These are phyloP conservation scores for Cladosporium sp. DNA, from an alignment of 2,329 filamentous ascomycete species.

Conservation along the genomic window DNA sequence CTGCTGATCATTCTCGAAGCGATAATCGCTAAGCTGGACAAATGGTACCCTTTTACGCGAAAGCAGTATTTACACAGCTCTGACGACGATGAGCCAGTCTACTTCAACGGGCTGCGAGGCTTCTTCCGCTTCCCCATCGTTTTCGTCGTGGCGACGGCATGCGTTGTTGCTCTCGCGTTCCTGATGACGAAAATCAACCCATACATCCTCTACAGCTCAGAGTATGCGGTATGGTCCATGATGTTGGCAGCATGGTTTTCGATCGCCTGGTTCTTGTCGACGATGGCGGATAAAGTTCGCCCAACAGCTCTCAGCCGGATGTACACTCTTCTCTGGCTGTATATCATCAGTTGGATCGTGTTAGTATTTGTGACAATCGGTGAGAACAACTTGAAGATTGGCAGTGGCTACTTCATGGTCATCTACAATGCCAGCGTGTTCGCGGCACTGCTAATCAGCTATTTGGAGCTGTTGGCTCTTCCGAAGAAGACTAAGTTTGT, in stretches of 20 bases:
- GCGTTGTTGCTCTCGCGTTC: conserved; percentile 69
- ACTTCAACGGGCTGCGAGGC: conserved; percentile 70
- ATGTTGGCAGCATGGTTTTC: conserved; percentile 76
- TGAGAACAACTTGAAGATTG: conserved; percentile 69
- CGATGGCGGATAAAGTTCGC: conserved; percentile 70
- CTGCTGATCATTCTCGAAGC: conserved; percentile 65
- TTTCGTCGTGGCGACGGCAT: conserved; percentile 60
- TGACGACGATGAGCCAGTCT: conserved; percentile 55
- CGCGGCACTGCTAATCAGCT: conserved; percentile 66
- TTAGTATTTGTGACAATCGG: conserved; percentile 69
- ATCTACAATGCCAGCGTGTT: conserved; percentile 75
- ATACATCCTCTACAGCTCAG: conserved; percentile 82
- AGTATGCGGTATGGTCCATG: conserved; percentile 82
- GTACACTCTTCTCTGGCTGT: conserved; percentile 82
- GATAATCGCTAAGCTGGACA: conserved; percentile 64
- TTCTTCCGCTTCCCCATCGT: conserved; percentile 80
- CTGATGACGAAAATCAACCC: conserved; percentile 80
- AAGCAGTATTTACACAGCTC: conserved; percentile 57
- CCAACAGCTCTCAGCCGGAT: conserved; percentile 81
- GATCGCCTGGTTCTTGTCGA: conserved; percentile 75
- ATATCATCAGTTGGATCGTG: conserved; percentile 65
- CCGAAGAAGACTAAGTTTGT: conserved; percentile 65
- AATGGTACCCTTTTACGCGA: conserved; percentile 81
- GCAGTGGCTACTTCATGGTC: conserved; percentile 73
- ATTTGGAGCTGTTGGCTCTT: conserved; percentile 75